phyloP scores from a whole-genome alignment of 169 alveolate genomes.

The Cryptosporidium andersoni region DNA sequence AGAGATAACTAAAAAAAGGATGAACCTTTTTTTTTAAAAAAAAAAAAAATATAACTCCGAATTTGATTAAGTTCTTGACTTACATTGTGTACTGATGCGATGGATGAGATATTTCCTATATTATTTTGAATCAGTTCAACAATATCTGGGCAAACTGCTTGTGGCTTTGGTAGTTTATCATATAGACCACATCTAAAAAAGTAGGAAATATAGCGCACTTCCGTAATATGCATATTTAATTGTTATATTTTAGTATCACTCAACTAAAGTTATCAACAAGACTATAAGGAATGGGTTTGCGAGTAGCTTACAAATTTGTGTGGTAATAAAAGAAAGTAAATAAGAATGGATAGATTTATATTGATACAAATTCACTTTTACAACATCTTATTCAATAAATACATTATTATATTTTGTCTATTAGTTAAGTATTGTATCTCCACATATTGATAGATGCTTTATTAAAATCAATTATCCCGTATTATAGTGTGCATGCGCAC shows the following conservation, averaged over 20 bases:
- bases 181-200: conserved; percentile 62
- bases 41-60: not conserved
- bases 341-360: not conserved
- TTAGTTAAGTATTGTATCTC: not conserved
- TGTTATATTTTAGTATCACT: not conserved
- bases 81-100: not conserved
- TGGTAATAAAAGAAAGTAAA: not conserved
- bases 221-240: conserved; percentile 11
- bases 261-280: no score
- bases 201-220: conserved; percentile 21
- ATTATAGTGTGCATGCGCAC: not conserved
- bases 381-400: not conserved
- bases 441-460: no score
- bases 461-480: no score
- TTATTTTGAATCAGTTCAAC: conserved; percentile 26
- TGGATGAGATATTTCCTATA: not conserved
- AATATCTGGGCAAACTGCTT: conserved; percentile 45
- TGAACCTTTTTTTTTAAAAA: not conserved
- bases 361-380: not conserved
- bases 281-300: no score
- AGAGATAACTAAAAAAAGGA: not conserved
- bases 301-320: no score
- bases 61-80: not conserved
- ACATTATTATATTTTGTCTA: not conserved
- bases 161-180: conserved; percentile 25